Base-by-base conservation (phyloP, 2,329 filamentous ascomycete genomes). In the Arthrobotrys sphaeroides region DNA sequence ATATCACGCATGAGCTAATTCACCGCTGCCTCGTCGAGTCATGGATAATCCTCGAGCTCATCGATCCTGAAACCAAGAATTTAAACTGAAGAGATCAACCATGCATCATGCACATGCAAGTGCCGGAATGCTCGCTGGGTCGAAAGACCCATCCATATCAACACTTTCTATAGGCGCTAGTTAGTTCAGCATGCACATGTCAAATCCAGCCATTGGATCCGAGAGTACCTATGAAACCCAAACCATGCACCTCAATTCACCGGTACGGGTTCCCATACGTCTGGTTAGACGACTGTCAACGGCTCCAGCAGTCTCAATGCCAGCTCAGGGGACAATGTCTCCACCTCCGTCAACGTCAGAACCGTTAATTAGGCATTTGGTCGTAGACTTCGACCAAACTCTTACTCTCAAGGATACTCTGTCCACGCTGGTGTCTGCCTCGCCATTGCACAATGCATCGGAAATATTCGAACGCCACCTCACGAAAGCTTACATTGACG, bases 371-470 rank as follows among this genome's bases (percentile, higher is more conserved):
- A 53, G 28, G 2, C 60, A 65, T 38, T 51, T 73, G 22, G 42
- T 73, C 5, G 31, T 73, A 9, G 68, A 73, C 33, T 66, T 73
- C 33, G 68, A 73, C 36, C 68, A 73, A 36, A 73, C 68, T 5
- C 28, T 73, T n/a, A 73, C 68, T 5, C 28, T 51, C 9, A 5
- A 51, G 9, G 68, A 73, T 45, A 73, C 60, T 7, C 68, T 73
- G 10, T 49, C 60, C 16, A 73, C 53, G 9, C 42, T 73, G 13
- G 42, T 55, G n/a, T 60, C 68, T 9, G 68, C 68, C 13, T 73
- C 68, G 20, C 68, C 68, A 5, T 45, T 66, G 16, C 57, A 22
- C 6, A 24, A 72, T 28, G 57, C 67, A n/a, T 6, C 31, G 16
- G 43, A 51, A 12, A 38, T 66, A 18, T 73, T 73, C 33, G 26